Evolutionary conservation across 2,329 filamentous ascomycete species (phyloP).

Genomic region (Fusarium haematococcum): DNA sequence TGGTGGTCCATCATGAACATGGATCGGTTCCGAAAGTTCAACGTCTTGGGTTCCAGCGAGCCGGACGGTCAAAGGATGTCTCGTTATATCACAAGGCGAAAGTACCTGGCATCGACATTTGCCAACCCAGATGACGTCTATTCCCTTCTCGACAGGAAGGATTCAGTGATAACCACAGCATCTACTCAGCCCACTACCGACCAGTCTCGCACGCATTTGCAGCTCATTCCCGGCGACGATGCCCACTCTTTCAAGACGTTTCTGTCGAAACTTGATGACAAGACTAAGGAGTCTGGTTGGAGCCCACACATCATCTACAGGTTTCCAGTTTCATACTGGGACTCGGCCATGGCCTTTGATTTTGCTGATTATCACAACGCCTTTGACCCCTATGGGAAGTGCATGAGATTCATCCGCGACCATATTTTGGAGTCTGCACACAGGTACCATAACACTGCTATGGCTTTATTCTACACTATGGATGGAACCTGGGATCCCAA

Average conservation of each 20-base stretch:
- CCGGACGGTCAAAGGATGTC: slow-evolving; percentile 35
- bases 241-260: slow-evolving; percentile 10
- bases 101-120: slow-evolving; percentile 50
- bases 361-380: slow-evolving; percentile 31
- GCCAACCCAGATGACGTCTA: slow-evolving; percentile 52
- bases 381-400: slow-evolving; percentile 40
- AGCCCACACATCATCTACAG: slow-evolving; percentile 49
- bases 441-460: slow-evolving; percentile 35
- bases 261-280: slow-evolving; percentile 15
- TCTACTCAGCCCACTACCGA: not conserved
- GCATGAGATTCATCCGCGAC: slow-evolving; percentile 29
- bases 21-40: slow-evolving; percentile 65
- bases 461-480: slow-evolving; percentile 64
- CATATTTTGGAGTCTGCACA: slow-evolving; percentile 22
- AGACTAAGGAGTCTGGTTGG: not conserved
- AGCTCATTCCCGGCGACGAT: slow-evolving; percentile 16
- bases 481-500: slow-evolving; percentile 51
- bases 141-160: slow-evolving; percentile 7
- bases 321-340: slow-evolving; percentile 57
- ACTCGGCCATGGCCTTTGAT: slow-evolving; percentile 40
- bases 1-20: slow-evolving; percentile 65
- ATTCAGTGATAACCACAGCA: not conserved
- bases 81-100: slow-evolving; percentile 39
- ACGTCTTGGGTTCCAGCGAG: slow-evolving; percentile 63
- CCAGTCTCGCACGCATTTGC: not conserved